These are phyloP conservation scores for Rhizophora apiculata DNA, from an alignment of 345 rosid species.

Conservation along the genomic window DNA sequence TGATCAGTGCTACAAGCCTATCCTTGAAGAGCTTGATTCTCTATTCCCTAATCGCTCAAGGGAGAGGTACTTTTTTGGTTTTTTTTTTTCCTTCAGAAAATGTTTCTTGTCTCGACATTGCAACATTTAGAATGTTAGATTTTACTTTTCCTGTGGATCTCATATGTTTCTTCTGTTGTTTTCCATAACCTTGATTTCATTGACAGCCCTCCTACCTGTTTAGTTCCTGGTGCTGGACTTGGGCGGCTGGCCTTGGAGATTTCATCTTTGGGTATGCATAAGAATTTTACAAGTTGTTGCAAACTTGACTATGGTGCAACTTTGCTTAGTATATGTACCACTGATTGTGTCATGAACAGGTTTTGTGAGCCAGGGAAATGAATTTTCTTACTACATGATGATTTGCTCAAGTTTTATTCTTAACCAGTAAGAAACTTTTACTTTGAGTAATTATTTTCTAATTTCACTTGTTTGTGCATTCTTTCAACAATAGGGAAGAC, in stretches of 20 bases:
- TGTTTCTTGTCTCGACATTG: background rate
- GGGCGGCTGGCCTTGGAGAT: constrained; percentile 96
- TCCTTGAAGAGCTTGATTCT: constrained; percentile 82
- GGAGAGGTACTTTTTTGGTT: constrained; percentile 46
- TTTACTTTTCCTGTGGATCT: background rate
- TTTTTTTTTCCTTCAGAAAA: background rate
- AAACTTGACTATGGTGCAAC: background rate
- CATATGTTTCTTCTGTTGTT: background rate
- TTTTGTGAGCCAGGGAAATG: constrained; percentile 96
- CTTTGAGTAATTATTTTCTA: background rate
- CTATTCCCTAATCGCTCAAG: constrained; percentile 68
- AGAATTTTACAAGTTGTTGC: constrained; percentile 6
- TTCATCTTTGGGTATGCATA: constrained; percentile 70
- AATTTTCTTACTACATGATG: constrained; percentile 99
- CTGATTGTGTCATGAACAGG: constrained; percentile 46
- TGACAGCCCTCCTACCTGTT: constrained; percentile 79
- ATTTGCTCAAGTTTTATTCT: constrained; percentile 98
- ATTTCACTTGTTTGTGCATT: constrained; percentile 4
- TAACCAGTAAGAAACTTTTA: constrained; percentile 59
- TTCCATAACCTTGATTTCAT: constrained; percentile 16
- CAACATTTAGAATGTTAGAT: background rate
- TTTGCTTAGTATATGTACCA: background rate
- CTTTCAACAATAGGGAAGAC: background rate
- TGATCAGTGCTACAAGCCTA: constrained; percentile 87
- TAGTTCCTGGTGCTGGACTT: constrained; percentile 99